Evolutionary conservation across 805 yeast genomes (phyloP), one percentile per base, ranked within the genome.

Genomic region (Teunomyces aglyptinius): DNA sequence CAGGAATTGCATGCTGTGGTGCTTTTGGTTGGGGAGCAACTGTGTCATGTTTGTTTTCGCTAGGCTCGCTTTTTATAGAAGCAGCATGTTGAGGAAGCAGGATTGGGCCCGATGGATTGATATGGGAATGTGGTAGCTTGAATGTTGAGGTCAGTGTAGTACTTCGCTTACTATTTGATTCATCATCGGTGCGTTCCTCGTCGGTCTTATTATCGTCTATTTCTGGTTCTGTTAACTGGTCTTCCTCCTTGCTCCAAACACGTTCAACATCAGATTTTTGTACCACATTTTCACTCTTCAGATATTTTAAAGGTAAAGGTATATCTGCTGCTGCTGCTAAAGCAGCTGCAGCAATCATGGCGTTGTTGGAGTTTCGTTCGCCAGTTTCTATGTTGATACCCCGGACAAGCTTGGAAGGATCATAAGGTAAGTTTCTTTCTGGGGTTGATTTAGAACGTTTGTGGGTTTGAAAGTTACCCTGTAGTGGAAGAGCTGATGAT

Each of bases 311-410:
- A 1, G 90, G 90, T 29, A 86, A 60, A 1, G 94, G 94, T 11
- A 81, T 76, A 11, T 83, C 87, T 2, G 91, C 91, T 0, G 92
- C 94, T 0, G 87, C 89, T 3, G 90, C 89, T 43, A 86, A 68
- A 0, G 92, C 92, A 6, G 91, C 92, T 1, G 94, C 94, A 0
- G 92, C 94, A 6, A 86, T 85, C 55, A 77, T 74, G 0, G 87
- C 89, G 55, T 82, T 78, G 41, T 65, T 67, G 27, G 56, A 63
- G 43, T 62, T 67, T 38, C 73, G 47, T 47, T 62, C 61, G 1
- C 71, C 69, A 12, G 66, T 62, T 49, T 60, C 62, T 24, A 61
- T 56, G 49, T 65, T 66, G 40, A 65, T 67, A 0, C 75, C 76
- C 26, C 75, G 57, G 3, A 36, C 39, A 36, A 36, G 39, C 11